Evolutionary conservation across 1,139 yeast species (phyloP).

Genomic region (Protomyces pachydermus): DNA sequence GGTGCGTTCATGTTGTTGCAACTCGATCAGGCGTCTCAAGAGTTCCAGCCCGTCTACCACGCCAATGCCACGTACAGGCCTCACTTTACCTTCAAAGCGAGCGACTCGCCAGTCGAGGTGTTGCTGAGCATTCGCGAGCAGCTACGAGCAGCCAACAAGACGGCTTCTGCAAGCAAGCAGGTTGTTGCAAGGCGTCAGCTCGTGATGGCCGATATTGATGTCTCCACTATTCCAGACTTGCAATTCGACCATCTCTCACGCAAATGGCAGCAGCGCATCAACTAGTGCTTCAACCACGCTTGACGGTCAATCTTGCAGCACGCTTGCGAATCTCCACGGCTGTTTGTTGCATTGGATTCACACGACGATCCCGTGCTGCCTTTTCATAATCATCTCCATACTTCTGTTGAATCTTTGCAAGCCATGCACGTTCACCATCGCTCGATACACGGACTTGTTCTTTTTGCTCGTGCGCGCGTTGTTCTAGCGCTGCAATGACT

Average conservation of each 20-base stretch:
- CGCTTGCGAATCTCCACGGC: constrained; percentile 28
- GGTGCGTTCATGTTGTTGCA: not conserved
- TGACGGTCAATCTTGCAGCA: not conserved
- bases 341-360: constrained; percentile 30
- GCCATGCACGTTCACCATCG: constrained; percentile 72
- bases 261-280: not conserved
- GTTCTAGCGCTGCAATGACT: constrained; percentile 66
- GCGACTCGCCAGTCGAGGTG: not conserved
- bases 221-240: not conserved
- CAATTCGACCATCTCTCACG: not conserved
- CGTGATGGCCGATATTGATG: not conserved
- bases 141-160: not conserved
- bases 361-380: constrained; percentile 78
- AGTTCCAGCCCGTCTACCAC: not conserved
- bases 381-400: constrained; percentile 83
- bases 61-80: not conserved
- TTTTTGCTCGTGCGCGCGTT: constrained; percentile 54
- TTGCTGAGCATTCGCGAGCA: not conserved
- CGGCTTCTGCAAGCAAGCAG: not conserved
- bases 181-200: not conserved
- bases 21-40: not conserved
- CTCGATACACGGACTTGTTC: constrained; percentile 49
- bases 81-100: not conserved
- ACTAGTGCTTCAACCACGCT: not conserved
- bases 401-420: constrained; percentile 57